These are phyloP conservation scores for Cyclotella kingstonii DNA, from an alignment of 108 stramenopile genomes.

Conservation along the genomic window DNA sequence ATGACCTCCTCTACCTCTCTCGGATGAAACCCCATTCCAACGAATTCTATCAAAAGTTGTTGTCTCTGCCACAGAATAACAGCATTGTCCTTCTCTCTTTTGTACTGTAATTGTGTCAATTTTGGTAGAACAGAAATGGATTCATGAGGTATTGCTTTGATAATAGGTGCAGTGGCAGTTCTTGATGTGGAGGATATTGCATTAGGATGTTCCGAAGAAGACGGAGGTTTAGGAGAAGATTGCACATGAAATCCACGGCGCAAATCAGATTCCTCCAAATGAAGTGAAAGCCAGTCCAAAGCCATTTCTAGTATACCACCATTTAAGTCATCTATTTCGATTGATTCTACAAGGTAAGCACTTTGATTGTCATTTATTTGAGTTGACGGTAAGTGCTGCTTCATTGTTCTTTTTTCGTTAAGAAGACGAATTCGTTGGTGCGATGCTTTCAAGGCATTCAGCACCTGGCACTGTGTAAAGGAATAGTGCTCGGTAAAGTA, in stretches of 20 bases:
- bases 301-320: slow-evolving; percentile 40
- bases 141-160: slow-evolving; percentile 63
- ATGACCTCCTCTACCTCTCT: slow-evolving; percentile 20
- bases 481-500: slow-evolving; percentile 57
- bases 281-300: slow-evolving; percentile 79
- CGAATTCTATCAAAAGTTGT: slow-evolving; percentile 15
- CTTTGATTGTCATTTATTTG: too few species aligned
- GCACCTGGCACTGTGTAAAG: slow-evolving; percentile 42
- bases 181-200: slow-evolving; percentile 3
- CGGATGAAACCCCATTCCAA: slow-evolving; percentile 27
- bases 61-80: slow-evolving; percentile 5
- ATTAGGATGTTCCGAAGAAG: not conserved
- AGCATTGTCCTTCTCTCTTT: slow-evolving; percentile 27
- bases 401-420: slow-evolving; percentile 13
- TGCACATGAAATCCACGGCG: slow-evolving; percentile 47
- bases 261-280: slow-evolving; percentile 57
- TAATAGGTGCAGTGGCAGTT: not conserved
- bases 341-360: too few species aligned
- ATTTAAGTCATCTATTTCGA: too few species aligned
- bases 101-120: slow-evolving; percentile 44
- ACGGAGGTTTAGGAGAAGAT: slow-evolving; percentile 24
- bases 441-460: slow-evolving; percentile 41
- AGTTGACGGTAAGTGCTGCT: not conserved
- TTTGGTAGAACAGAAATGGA: slow-evolving; percentile 61
- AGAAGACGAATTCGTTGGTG: slow-evolving; percentile 34